Base-by-base conservation (phyloP, 2,329 filamentous ascomycete species). In the Fusarium camptoceras region DNA sequence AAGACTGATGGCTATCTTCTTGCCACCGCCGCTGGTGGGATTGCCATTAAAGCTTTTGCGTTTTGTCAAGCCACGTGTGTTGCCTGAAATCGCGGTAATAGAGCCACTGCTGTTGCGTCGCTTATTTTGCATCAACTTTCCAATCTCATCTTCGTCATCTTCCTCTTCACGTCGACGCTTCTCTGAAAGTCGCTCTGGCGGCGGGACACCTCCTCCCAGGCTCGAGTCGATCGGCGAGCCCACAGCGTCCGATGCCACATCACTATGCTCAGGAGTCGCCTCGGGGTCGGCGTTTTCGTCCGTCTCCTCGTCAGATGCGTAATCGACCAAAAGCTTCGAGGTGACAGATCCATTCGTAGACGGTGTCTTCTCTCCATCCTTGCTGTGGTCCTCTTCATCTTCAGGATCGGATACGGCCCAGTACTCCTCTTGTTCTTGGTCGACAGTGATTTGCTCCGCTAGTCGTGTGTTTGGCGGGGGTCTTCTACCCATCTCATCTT, bases 131-230 rank as follows among this genome's bases (percentile, higher is more conserved):
- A 93, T 89, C 73, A 98, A 85, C 80, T 96, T 97, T 57, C 90
- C 90, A n/a, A 98, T 82, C 76, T 95, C 93, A 70, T 98, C 94
- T 59, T 97, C 94, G 47, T 98, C 95, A n/a, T 83, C 81, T 66
- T 97, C 94, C 60, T 98, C 95, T 77, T 97, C 94, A 73, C 96
- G 89, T 49, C 95, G 88, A 49, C 95, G 91, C 81, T 98, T 98
- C 78, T 97, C 93, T 0, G 94, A 92, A 20, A 97, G 81, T 56
- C 93, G 88, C 79, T 97, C 94, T 0, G 91, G 92, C 6, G 91
- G 91, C 1, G 91, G 89, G 25, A 81, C 73, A 8, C 76, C 50
- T 34, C 76, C 51, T 27, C 68, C 67, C 22, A 73, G 42, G 14
- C 64, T 67, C 2, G 67, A 61, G 22, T 59, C 66, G n/a, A 67